A percentile compares a stretch with the other conserved stretches of the same genome.
phyloP scores from a whole-genome alignment of 2,329 filamentous ascomycete genomes.

The Teratosphaeria zuluensis region DNA sequence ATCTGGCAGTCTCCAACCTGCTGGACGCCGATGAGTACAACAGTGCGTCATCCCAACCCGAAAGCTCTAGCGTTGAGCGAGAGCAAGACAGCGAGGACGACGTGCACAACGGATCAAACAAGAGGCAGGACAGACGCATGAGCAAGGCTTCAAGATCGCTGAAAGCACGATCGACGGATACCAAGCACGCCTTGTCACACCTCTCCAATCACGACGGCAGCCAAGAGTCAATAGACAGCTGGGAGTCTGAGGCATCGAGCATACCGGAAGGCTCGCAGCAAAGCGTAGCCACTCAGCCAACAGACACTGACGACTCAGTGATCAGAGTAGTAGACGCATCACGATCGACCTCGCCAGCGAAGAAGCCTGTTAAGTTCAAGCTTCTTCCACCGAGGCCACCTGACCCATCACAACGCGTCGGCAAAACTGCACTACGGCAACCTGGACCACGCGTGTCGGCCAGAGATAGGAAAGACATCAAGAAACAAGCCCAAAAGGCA shows the following conservation, averaged over 20 bases:
- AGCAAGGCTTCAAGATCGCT: slow-evolving; percentile 33
- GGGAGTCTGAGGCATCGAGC: slow-evolving; percentile 23
- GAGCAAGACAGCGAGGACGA: slow-evolving; percentile 45
- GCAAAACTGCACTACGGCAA: slow-evolving; percentile 26
- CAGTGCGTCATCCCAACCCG: slow-evolving; percentile 33
- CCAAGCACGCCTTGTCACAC: slow-evolving; percentile 22
- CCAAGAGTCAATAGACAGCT: slow-evolving; percentile 26
- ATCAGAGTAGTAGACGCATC: slow-evolving; percentile 5
- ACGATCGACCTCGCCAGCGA: slow-evolving; percentile 6
- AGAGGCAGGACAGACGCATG: slow-evolving; percentile 40
- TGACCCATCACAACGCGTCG: slow-evolving; percentile 6
- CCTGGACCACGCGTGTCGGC: slow-evolving; percentile 27
- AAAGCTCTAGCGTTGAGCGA: slow-evolving; percentile 41
- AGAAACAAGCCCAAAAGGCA: slow-evolving; percentile 34
- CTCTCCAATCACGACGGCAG: slow-evolving; percentile 22
- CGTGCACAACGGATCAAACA: slow-evolving; percentile 38
- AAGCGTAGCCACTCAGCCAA: slow-evolving; percentile 10
- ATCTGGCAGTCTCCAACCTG: slow-evolving; percentile 43
- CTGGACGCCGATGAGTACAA: slow-evolving; percentile 39
- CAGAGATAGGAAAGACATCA: slow-evolving; percentile 29
- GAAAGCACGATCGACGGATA: slow-evolving; percentile 16
- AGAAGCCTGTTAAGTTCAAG: slow-evolving; percentile 22
- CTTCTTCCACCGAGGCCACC: slow-evolving; percentile 26
- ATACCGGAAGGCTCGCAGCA: slow-evolving; percentile 18
- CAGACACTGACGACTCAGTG: slow-evolving; percentile 8